These are phyloP conservation scores for Abrus pulchellus DNA, from an alignment of 306 rosid species.

Conservation along the genomic window DNA sequence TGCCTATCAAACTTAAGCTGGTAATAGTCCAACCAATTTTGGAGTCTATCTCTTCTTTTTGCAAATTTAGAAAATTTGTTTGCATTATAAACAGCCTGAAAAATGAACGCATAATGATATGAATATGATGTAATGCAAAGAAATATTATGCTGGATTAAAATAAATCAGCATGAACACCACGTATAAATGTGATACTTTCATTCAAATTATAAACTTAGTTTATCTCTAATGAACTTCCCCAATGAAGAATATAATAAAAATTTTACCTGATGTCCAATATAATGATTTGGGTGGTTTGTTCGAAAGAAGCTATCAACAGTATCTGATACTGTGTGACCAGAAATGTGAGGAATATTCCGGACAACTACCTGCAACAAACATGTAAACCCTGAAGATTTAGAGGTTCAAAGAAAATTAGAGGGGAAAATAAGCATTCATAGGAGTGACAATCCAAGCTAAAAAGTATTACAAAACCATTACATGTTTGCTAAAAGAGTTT, in stretches of 20 bases:
- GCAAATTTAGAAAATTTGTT: conserved; percentile 81
- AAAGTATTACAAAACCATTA: conserved; percentile 9
- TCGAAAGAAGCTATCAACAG: conserved; percentile 79
- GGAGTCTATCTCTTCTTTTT: conserved; percentile 76
- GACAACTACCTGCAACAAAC: conserved; percentile 81
- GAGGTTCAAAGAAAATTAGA: neutral
- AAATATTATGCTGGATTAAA: neutral
- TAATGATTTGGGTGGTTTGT: conserved; percentile 86
- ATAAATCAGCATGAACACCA: conserved; percentile 5
- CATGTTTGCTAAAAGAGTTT: neutral
- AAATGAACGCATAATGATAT: conserved; percentile 36
- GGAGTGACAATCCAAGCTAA: neutral
- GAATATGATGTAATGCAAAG: conserved; percentile 24
- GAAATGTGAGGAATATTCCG: conserved; percentile 74
- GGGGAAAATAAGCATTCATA: neutral
- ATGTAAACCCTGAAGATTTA: conserved; percentile 34
- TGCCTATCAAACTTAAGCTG: conserved; percentile 88
- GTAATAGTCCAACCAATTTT: conserved; percentile 93
- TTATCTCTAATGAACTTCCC: conserved; percentile 19
- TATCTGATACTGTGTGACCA: conserved; percentile 72
- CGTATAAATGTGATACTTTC: conserved; percentile 4
- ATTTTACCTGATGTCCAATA: conserved; percentile 91
- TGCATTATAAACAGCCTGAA: conserved; percentile 94
- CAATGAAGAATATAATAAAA: conserved; percentile 14
- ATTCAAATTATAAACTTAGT: conserved; percentile 17